These are phyloP conservation scores for Nitzschia sp. DNA, from an alignment of 108 stramenopile species.

Conservation along the genomic window DNA sequence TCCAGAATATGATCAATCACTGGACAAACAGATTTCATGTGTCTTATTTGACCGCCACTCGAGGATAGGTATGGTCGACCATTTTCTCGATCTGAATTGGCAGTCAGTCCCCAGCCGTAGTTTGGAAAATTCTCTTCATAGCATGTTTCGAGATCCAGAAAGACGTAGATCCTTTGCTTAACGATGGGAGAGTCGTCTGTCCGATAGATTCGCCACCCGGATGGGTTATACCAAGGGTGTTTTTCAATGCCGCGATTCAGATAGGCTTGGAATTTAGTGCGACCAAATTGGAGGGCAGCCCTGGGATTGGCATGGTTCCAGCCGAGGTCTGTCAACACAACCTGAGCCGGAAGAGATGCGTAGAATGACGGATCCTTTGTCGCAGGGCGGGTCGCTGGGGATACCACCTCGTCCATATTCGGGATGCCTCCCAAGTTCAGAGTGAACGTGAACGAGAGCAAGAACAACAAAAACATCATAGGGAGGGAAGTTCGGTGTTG, in stretches of 20 bases:
- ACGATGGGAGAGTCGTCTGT: background rate
- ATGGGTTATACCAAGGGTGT: slow-evolving; percentile 49
- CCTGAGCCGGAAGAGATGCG: slow-evolving; percentile 14
- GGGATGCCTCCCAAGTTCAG: background rate
- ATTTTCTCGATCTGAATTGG: slow-evolving; percentile 5
- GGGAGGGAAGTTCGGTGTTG: no score
- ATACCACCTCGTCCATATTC: background rate
- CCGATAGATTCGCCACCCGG: slow-evolving; percentile 32
- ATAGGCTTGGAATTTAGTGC: slow-evolving; percentile 15
- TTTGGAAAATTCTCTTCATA: slow-evolving; percentile 39
- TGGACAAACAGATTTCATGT: background rate
- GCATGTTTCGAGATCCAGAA: slow-evolving; percentile 36
- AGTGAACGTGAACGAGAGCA: background rate
- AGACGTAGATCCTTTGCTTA: slow-evolving; percentile 27
- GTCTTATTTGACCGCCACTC: slow-evolving; percentile 13
- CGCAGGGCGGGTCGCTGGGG: background rate
- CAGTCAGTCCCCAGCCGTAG: slow-evolving; percentile 17
- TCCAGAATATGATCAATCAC: background rate
- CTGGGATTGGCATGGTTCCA: slow-evolving; percentile 44
- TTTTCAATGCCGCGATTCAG: slow-evolving; percentile 32
- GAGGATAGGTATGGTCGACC: slow-evolving; percentile 7
- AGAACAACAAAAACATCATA: background rate
- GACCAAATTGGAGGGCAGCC: background rate
- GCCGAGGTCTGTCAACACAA: slow-evolving; percentile 33
- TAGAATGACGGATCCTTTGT: background rate